Conservation (phyloP, 805 yeast species). For the Yarrowia deformans region DNA sequence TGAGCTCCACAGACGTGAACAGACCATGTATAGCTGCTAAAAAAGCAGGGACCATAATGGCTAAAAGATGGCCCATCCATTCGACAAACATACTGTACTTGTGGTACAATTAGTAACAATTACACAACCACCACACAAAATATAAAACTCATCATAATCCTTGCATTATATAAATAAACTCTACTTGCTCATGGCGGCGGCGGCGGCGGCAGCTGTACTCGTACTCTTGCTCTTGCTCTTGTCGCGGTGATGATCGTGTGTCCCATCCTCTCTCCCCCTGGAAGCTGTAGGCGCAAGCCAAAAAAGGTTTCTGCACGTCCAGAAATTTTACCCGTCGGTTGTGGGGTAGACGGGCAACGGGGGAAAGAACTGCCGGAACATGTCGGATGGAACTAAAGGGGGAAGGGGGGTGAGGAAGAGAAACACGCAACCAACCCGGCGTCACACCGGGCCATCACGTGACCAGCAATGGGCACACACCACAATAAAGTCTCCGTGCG, state of each 20-base stretch:
- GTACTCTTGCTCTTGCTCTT: not conserved
- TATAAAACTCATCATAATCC: slow-evolving; percentile 1
- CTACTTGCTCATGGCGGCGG: slow-evolving; percentile 12
- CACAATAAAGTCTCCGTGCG: not conserved
- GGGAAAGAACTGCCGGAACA: not conserved
- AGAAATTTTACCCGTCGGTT: slow-evolving; percentile 26
- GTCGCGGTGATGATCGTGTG: not conserved
- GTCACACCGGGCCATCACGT: not conserved
- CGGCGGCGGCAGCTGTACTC: no score
- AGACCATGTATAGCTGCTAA: no score
- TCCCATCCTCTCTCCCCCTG: not conserved
- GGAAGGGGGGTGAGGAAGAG: no score
- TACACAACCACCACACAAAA: no score
- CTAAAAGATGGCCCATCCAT: not conserved
- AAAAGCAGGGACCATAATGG: slow-evolving; percentile 4
- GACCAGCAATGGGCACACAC: not conserved
- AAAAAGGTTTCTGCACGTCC: not conserved
- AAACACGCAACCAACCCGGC: not conserved
- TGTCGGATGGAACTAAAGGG: not conserved
- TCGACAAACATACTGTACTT: no score
- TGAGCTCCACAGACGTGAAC: not conserved
- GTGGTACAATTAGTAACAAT: no score
- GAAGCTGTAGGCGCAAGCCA: not conserved
- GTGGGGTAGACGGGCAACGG: slow-evolving; percentile 1
- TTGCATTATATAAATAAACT: slow-evolving; percentile 37